Evolutionary conservation across 148 eudicot species (phyloP), one percentile per base, ranked within the genome.

Genomic region (Polygonum maritimum): DNA sequence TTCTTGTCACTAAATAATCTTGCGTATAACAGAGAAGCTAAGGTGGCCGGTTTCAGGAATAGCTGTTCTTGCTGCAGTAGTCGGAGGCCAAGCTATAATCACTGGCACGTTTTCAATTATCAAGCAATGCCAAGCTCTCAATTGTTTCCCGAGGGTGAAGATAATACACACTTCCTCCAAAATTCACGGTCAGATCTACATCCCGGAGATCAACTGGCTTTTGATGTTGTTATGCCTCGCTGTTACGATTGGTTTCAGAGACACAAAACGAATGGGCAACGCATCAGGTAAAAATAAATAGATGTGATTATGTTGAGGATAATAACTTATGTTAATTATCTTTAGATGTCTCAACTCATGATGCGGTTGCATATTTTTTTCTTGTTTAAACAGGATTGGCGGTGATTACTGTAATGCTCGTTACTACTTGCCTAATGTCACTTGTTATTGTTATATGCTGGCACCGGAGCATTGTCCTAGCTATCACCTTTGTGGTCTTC

Each of bases 71-170:
- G 98, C 98, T 38, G 98, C 98, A 26, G 96, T 95, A 16, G 97
- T 92, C 8, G 97, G 97, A 76, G 88, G 98, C 86, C 97, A 92
- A 85, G 98, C 98, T 58, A 88, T 92, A 78, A 95, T 95, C 73
- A 95, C 98, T 1, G 98, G 97, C 79, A 95, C 98, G 5, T 95
- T 95, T 76, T 95, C 98, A 5, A 92, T 92, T 70, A 95, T 95
- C 76, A 95, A 95, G 81, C 98, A 95, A 78, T 95, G 98, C 80
- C 90, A 91, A 0, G 87, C 97, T 74, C 85, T 95, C 16, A 96
- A 96, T 18, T 92, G 94, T 79, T 95, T 95, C 76, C 98, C 98
- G 0, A 88, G 82, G 33, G 97, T 92, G 77, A 95, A 89, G 81
- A 90, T 92, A 75, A 88, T 95, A 38, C 97, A 95, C 76, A 95